Base-by-base conservation (phyloP, 2,329 filamentous ascomycete genomes). In the Clarireedia hainanense region DNA sequence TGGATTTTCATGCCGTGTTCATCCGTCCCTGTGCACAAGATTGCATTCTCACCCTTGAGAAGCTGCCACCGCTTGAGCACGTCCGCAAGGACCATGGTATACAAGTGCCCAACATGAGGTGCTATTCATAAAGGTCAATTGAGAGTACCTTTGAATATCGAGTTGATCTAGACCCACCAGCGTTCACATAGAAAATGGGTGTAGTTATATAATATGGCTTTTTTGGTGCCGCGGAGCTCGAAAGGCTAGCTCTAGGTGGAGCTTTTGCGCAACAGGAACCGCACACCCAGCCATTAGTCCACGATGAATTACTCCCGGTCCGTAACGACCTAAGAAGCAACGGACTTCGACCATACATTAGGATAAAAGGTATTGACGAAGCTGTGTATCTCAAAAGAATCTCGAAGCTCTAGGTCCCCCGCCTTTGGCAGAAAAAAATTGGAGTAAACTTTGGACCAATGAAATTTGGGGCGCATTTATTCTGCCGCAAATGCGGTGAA, bases 111-210 rank as follows among this genome's bases (percentile, higher is more conserved):
- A 60, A 97, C 83, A 75, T 99, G 94, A 50, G 94, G 94, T 47
- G 89, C 91, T 92, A 34, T 43, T 12, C 9, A 45, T 37, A 26
- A 27, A 34, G 30, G 30, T 34, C 30, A 34, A 34, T 34, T 34
- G 30, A 34, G 10, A 14, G 30, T 4, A 34, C 30, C 30, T 12
- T 20, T n/a, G 15, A 36, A 20, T 57, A 58, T 56, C 20, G 47
- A 27, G 15, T 10, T 36, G 14, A 5, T 36, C n/a, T 26, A 50
- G 17, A 34, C 48, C 39, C 75, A 91, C 89, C 84, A 55, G 91
- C 89, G 80, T 99, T 99, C 75, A 99, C 94, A 72, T 99, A 99
- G 76, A 97, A 99, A 57, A 99, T 99, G 2, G 94, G 94, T 7
- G 91, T 95, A 5, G 94, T 97, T 66, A 96, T 79, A 76, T 97